A percentile compares a stretch with the other conserved stretches of the same genome.
These are phyloP conservation scores for Phytophthora cactorum DNA, from an alignment of 352 stramenopile genomes.

Conservation along the genomic window DNA sequence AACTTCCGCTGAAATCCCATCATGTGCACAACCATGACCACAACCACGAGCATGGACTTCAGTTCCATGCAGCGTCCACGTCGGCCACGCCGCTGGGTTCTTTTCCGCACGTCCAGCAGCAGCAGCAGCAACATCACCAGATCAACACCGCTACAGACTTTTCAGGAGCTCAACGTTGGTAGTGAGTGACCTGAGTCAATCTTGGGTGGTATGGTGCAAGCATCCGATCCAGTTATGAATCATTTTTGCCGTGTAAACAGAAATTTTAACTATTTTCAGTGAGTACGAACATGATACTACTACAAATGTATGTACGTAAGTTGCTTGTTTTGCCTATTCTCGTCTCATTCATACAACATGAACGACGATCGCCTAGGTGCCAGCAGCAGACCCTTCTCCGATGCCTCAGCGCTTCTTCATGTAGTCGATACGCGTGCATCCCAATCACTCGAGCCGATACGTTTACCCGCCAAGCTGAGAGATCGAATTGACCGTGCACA, in stretches of 20 bases:
- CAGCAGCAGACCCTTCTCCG: conserved; percentile 10
- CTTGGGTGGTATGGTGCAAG: not conserved
- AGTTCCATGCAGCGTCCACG: conserved; percentile 15
- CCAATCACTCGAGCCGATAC: conserved; percentile 65
- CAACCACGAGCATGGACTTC: conserved; percentile 14
- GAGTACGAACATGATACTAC: conserved; percentile 7
- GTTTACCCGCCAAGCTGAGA: conserved; percentile 64
- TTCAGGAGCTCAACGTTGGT: conserved; percentile 26
- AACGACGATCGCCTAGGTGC: conserved; percentile 18
- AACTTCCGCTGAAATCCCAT: conserved; percentile 16
- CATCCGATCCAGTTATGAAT: conserved; percentile 17
- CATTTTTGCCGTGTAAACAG: conserved; percentile 28
- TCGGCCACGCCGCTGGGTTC: not conserved
- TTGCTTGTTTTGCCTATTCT: conserved; percentile 12
- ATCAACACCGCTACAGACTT: conserved; percentile 6
- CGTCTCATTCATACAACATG: conserved; percentile 11
- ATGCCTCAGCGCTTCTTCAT: conserved; percentile 14
- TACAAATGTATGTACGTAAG: not conserved
- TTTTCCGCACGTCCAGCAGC: conserved; percentile 11
- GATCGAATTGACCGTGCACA: conserved; percentile 69
- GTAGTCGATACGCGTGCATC: conserved; percentile 63
- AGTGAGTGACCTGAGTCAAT: conserved; percentile 2
- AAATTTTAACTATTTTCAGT: conserved; percentile 22
- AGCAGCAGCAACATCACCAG: conserved; percentile 18
- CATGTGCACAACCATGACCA: conserved; percentile 18